These are phyloP conservation scores for Zoysia japonica DNA, from an alignment of 176 grass and related monocot genomes.

Conservation along the genomic window DNA sequence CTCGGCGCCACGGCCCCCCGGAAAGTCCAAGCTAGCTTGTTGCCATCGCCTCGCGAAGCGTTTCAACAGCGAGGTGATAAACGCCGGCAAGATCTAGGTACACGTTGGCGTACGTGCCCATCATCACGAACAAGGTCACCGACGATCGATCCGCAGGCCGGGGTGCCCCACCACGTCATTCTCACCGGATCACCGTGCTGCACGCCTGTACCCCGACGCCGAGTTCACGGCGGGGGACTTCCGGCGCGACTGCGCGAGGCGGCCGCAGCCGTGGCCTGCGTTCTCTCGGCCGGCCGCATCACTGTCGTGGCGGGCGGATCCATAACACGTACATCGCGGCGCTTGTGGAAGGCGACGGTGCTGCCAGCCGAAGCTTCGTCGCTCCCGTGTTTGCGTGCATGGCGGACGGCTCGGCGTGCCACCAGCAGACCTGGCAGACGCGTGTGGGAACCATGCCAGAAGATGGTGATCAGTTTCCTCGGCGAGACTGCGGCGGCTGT, in stretches of 20 bases:
- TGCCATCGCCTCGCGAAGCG: conserved; percentile 50
- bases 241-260: conserved; percentile 26
- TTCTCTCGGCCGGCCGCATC: conserved; percentile 31
- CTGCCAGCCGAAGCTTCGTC: conserved; percentile 43
- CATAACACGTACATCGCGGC: conserved; percentile 37
- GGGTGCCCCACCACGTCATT: conserved; percentile 42
- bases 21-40: conserved; percentile 59
- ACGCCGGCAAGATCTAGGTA: conserved; percentile 47
- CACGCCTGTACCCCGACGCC: background rate
- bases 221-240: conserved; percentile 69
- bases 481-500: background rate
- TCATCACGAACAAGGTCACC: conserved; percentile 52
- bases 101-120: conserved; percentile 19
- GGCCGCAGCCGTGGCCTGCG: conserved; percentile 11
- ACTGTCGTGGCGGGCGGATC: conserved; percentile 69
- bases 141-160: conserved; percentile 16
- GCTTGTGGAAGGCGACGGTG: conserved; percentile 20
- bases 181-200: conserved; percentile 10
- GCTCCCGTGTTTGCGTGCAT: conserved; percentile 49
- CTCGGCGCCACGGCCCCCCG: conserved; percentile 66
- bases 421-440: conserved; percentile 1
- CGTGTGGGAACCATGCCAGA: conserved; percentile 27
- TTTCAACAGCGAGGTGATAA: conserved; percentile 58
- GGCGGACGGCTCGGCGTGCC: background rate
- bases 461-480: conserved; percentile 27